Base-by-base conservation (phyloP, 176 grass and related monocot genomes). In the Oropetium thomaeum region DNA sequence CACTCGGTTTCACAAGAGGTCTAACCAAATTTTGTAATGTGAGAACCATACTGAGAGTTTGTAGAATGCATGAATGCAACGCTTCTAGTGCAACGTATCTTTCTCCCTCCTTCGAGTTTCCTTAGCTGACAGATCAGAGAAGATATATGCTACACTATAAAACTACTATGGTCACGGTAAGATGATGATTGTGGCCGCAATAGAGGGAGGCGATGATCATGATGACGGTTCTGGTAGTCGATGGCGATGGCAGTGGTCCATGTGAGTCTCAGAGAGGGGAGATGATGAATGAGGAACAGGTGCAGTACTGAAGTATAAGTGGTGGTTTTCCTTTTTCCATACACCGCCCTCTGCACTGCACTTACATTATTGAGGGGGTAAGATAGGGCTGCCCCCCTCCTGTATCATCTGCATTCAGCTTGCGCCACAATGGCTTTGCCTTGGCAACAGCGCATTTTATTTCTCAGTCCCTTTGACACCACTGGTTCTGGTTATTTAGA, bases 341-440 rank as follows among this genome's bases (percentile, higher is more conserved):
- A 42, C 41, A 13, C 40, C 28, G n/a, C n/a, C n/a, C n/a, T n/a
- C n/a, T n/a, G n/a, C n/a, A n/a, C 73, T 76, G 73, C 58, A 48
- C 73, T 76, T 34, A 25, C 74, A 76, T 64, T 51, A 76, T 51
- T 64, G 73, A 63, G 39, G 4, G 30, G 71, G n/a, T 26, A 55
- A 57, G 49, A 7, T 39, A 39, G 31, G 65, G 17, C 29, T 71
- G 69, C 57, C 51, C 12, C 51, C 51, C 13, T 22, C n/a, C n/a
- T n/a, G 51, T 22, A 23, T 15, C 51, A 23, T 14, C n/a, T n/a
- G n/a, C n/a, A n/a, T n/a, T n/a, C n/a, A 8, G 19, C 48, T 22
- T 22, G 22, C 49, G 19, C 49, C 49, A 22, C 49, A 22, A 52
- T 52, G 49, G 9, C 49, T 53, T 13, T n/a, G n/a, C n/a, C n/a